These are phyloP conservation scores for Rhododendron vialii DNA, from an alignment of 148 eudicot species.

Conservation along the genomic window DNA sequence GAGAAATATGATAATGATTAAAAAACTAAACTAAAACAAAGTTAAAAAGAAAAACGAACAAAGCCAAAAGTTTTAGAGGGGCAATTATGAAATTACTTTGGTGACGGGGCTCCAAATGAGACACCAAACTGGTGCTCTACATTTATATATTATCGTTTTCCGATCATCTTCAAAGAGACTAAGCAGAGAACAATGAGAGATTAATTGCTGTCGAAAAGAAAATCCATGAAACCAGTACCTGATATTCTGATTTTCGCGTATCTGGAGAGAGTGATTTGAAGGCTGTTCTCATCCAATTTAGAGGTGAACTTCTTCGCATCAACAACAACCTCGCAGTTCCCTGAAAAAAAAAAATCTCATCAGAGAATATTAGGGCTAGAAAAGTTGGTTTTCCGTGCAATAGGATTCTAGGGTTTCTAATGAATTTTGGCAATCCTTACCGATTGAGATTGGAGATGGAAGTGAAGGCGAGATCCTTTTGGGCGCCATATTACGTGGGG, in stretches of 20 bases:
- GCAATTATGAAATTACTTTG: neutral
- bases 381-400: neutral
- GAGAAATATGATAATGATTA: too few species aligned
- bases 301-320: conserved; percentile 47
- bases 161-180: neutral
- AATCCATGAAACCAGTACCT: conserved; percentile 27
- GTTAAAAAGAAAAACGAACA: too few species aligned
- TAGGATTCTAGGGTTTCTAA: neutral
- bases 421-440: neutral
- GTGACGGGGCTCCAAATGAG: neutral
- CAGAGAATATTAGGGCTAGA: neutral
- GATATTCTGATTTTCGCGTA: conserved; percentile 42
- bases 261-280: conserved; percentile 50
- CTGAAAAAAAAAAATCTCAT: conserved; percentile 23
- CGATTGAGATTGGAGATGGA: conserved; percentile 15
- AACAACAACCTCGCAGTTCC: conserved; percentile 61
- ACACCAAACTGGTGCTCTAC: neutral
- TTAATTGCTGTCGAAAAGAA: neutral
- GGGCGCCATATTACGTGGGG: conserved; percentile 16
- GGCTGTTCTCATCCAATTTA: conserved; percentile 24
- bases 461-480: conserved; percentile 15
- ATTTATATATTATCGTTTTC: neutral
- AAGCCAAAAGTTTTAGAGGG: neutral
- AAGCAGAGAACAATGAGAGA: neutral
- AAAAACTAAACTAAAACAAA: too few species aligned